Conservation (phyloP, 1,284 basidiomycete genomes). For the Tilletia horrida region DNA sequence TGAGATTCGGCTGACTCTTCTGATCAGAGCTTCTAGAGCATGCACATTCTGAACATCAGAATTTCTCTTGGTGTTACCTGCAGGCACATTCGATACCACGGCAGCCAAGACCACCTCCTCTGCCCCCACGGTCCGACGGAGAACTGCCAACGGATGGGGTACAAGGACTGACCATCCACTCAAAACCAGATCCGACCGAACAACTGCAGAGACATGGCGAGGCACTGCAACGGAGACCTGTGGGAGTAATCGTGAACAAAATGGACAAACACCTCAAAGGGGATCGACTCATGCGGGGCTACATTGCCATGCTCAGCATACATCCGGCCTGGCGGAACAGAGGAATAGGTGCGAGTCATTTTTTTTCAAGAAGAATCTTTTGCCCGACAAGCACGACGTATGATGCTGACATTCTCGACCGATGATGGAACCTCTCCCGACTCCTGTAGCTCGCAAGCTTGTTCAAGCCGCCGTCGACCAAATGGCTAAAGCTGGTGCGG, state of each 20-base stretch:
- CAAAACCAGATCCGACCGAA: conserved; percentile 28
- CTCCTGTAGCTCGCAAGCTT: conserved; percentile 25
- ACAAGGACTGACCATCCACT: conserved; percentile 21
- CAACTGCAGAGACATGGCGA: background rate
- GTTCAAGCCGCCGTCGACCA: conserved; percentile 67
- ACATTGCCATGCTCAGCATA: conserved; percentile 84
- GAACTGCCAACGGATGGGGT: conserved; percentile 20
- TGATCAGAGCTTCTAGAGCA: background rate
- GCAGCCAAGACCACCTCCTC: background rate
- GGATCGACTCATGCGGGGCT: conserved; percentile 72
- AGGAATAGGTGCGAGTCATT: conserved; percentile 86
- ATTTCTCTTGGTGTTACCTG: background rate
- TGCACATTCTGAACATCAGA: too few relatives aligned
- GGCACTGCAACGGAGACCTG: conserved; percentile 18
- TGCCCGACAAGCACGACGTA: too few relatives aligned
- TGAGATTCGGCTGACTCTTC: conserved; percentile 46
- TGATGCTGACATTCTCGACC: background rate
- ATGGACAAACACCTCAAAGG: conserved; percentile 72
- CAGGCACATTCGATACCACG: conserved; percentile 7
- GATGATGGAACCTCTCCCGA: background rate
- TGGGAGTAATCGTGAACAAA: conserved; percentile 89
- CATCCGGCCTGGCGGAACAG: conserved; percentile 53
- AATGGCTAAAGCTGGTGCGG: conserved; percentile 75
- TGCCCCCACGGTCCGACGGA: conserved; percentile 15
- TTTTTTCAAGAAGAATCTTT: too few relatives aligned